Evolutionary conservation across 2,329 filamentous ascomycete species (phyloP), one percentile per base, ranked within the genome.

Genomic region (Tolypocladium inflatum): DNA sequence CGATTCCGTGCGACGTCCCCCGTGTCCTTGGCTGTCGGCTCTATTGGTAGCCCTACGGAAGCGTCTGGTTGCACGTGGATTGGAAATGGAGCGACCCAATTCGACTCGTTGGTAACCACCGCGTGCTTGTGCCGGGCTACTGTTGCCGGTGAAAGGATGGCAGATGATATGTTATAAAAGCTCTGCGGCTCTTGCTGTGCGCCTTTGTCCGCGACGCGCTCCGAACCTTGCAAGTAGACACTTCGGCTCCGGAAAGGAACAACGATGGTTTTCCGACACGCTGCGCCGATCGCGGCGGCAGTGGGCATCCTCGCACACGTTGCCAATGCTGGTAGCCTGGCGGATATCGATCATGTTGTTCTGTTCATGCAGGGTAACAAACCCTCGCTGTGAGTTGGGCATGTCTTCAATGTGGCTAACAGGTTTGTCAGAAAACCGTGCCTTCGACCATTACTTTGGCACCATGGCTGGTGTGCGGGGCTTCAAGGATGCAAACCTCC

Each of bases 381-480:
- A 55, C 17, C 7, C 26, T 42, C 26, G 9, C 23, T 2, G 1
- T 3, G 33, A 9, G 8, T 3, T 8, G 23, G 15, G 7, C 23
- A 15, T 21, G 10, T 15, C 13, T 39, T 43, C 23, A 10, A 5
- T n/a, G 5, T 21, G 7, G 33, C 9, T n/a, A 21, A 37, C 19
- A 21, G 10, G 11, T 21, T 5, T 30, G 5, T 2, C 41, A 71
- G 71, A 71, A 59, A 71, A 70, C 52, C 63, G 67, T 4, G 73
- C 73, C 6, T 76, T 74, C 61, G 70, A 71, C 54, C 70, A 81
- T 70, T 82, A 81, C 61, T 81, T 80, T 65, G 79, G 79, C 10
- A 80, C 79, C 5, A 81, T 82, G 79, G 76, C 79, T 3, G 79
- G 79, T 21, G 76, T 81, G 41, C 75, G 80, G 42, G 80, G 80